Percentiles rank a stretch among this genome's conserved stretches.
These are phyloP conservation scores for Thielaviopsis musarum DNA, from an alignment of 2,329 filamentous ascomycete species.

Conservation along the genomic window DNA sequence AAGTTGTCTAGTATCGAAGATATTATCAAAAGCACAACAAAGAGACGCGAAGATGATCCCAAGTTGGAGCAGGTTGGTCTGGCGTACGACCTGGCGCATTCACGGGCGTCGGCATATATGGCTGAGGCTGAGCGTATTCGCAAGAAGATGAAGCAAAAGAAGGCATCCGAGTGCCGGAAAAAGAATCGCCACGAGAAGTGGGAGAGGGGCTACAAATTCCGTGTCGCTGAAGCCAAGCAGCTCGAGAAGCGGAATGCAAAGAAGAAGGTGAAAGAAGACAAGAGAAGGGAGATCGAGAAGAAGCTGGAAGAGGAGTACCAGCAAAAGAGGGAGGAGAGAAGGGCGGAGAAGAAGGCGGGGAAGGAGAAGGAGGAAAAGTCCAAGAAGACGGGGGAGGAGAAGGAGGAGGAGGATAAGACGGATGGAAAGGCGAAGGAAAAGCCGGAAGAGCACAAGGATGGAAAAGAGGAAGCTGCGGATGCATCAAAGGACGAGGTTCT, in stretches of 20 bases:
- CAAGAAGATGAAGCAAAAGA: slow-evolving; percentile 31
- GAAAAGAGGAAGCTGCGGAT: slow-evolving; percentile 3
- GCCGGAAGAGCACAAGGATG: not conserved
- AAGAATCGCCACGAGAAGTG: slow-evolving; percentile 31
- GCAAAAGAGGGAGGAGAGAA: slow-evolving; percentile 14
- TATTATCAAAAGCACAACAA: slow-evolving; percentile 35
- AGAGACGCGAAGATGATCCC: slow-evolving; percentile 29
- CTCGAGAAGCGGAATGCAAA: slow-evolving; percentile 3
- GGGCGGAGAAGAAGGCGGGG: slow-evolving; percentile 14
- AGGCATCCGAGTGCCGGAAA: slow-evolving; percentile 29
- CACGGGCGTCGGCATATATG: slow-evolving; percentile 36
- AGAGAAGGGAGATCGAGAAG: slow-evolving; percentile 19
- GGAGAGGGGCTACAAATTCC: slow-evolving; percentile 30
- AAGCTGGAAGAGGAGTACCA: slow-evolving; percentile 19
- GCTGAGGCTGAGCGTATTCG: slow-evolving; percentile 32
- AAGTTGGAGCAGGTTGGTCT: slow-evolving; percentile 41
- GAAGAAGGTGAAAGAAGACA: too few relatives aligned
- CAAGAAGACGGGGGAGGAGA: not conserved
- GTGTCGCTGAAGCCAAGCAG: slow-evolving; percentile 25
- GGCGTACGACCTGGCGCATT: slow-evolving; percentile 43
- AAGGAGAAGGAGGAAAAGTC: slow-evolving; percentile 14
- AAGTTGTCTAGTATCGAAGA: slow-evolving; percentile 32
- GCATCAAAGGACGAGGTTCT: slow-evolving; percentile 11
- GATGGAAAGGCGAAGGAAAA: slow-evolving; percentile 10
- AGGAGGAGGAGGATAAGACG: too few relatives aligned